Evolutionary conservation across 768 basidiomycete genomes (phyloP).

Genomic region (Lactarius hatsudake): DNA sequence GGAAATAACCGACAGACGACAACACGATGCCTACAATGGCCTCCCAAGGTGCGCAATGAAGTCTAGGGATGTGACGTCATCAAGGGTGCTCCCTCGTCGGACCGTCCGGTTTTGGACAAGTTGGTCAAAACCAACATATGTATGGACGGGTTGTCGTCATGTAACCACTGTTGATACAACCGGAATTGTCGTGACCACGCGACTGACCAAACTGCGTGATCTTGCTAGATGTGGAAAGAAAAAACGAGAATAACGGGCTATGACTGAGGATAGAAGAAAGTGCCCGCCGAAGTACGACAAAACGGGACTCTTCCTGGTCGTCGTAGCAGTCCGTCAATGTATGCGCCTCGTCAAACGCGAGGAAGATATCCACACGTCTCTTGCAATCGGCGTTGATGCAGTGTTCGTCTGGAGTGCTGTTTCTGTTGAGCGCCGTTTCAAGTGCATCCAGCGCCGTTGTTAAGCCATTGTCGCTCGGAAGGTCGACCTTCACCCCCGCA

Average conservation of each 20-base stretch:
- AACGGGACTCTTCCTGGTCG: neutral
- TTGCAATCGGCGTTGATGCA: too few relatives aligned
- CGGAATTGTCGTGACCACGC: neutral
- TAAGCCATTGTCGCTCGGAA: too few relatives aligned
- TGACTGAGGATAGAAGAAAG: neutral
- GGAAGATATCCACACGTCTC: too few relatives aligned
- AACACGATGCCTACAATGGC: too few relatives aligned
- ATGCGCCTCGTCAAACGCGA: neutral
- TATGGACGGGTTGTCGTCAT: neutral
- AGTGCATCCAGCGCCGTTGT: too few relatives aligned
- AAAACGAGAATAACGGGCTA: neutral
- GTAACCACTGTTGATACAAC: neutral
- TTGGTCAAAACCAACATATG: neutral
- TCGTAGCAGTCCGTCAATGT: neutral
- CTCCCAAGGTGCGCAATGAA: too few relatives aligned
- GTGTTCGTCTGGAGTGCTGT: too few relatives aligned
- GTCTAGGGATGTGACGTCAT: neutral
- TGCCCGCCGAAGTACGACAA: neutral
- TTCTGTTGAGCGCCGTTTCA: neutral
- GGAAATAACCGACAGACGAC: too few relatives aligned
- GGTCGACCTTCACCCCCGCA: too few relatives aligned
- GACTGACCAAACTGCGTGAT: neutral
- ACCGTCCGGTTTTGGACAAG: neutral
- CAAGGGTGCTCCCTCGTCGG: neutral
- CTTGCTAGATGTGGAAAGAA: neutral